phyloP scores from a whole-genome alignment of 2,329 filamentous ascomycete genomes.

The Gliomastix tumulicola region DNA sequence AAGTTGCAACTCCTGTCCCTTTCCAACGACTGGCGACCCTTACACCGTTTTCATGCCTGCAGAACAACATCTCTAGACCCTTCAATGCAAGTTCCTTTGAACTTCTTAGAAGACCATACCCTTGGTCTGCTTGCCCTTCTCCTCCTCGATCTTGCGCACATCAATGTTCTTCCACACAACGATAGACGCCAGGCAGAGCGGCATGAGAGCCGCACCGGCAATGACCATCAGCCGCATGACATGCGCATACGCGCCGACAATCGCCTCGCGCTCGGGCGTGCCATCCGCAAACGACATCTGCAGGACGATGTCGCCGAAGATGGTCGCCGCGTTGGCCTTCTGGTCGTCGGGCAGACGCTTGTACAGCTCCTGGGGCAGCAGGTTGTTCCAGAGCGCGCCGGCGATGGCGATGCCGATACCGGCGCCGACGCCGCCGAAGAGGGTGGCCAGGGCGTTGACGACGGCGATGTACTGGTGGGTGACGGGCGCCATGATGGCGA shows the following conservation, averaged over 20 bases:
- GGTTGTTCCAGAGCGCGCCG: conserved; percentile 52
- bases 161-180: conserved; percentile 25
- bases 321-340: conserved; percentile 19
- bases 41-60: no score
- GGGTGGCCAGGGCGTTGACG: conserved; percentile 45
- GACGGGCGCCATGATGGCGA: conserved; percentile 46
- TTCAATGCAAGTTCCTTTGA: no score
- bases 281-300: conserved; percentile 42
- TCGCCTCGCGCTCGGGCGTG: conserved; percentile 39
- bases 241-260: conserved; percentile 45
- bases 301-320: conserved; percentile 38
- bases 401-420: conserved; percentile 50
- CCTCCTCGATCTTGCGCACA: conserved; percentile 21
- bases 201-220: conserved; percentile 22
- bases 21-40: no score
- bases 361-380: conserved; percentile 31
- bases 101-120: conserved; percentile 22
- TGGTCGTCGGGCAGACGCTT: conserved; percentile 29
- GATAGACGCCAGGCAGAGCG: conserved; percentile 19
- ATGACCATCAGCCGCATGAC: conserved; percentile 28
- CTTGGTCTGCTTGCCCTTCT: conserved; percentile 19
- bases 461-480: conserved; percentile 48
- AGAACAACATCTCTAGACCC: no score
- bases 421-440: conserved; percentile 50
- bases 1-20: no score